These are phyloP conservation scores for Lipomyces mesembrius DNA, from an alignment of 805 yeast genomes.

Conservation along the genomic window DNA sequence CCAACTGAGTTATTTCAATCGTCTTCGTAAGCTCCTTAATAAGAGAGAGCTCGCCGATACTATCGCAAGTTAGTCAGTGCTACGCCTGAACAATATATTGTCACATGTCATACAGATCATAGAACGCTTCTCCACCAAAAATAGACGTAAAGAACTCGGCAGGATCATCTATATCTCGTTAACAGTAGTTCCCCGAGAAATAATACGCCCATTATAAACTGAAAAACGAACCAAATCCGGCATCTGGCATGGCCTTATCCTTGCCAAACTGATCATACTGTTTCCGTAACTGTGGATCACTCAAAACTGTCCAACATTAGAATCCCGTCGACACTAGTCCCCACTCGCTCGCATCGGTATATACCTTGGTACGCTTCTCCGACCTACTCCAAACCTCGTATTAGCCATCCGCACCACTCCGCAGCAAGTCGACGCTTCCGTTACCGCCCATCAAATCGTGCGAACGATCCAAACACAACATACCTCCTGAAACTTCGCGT, in stretches of 20 bases:
- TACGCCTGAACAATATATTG: neutral
- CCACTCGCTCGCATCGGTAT: neutral
- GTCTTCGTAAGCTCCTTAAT: slow-evolving; percentile 73
- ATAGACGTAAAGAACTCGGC: slow-evolving; percentile 80
- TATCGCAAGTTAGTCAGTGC: slow-evolving; percentile 5
- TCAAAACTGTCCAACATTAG: slow-evolving; percentile 61
- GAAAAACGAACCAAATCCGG: slow-evolving; percentile 58
- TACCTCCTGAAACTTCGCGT: slow-evolving; percentile 78
- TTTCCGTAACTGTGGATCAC: slow-evolving; percentile 68
- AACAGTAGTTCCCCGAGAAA: neutral
- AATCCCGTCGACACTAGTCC: neutral
- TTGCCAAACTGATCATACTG: slow-evolving; percentile 87
- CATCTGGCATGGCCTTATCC: slow-evolving; percentile 68
- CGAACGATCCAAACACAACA: slow-evolving; percentile 39
- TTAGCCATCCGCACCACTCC: neutral
- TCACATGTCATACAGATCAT: slow-evolving; percentile 49
- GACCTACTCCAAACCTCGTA: slow-evolving; percentile 39
- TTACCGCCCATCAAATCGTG: neutral
- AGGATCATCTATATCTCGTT: slow-evolving; percentile 61
- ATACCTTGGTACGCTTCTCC: slow-evolving; percentile 55
- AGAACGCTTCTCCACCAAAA: slow-evolving; percentile 91
- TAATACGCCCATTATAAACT: neutral
- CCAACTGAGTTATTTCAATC: slow-evolving; percentile 54
- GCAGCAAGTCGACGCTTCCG: neutral
- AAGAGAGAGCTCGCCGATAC: slow-evolving; percentile 87